These are phyloP conservation scores for Talaromyces proteolyticus DNA, from an alignment of 495 filamentous ascomycete species.

Conservation along the genomic window DNA sequence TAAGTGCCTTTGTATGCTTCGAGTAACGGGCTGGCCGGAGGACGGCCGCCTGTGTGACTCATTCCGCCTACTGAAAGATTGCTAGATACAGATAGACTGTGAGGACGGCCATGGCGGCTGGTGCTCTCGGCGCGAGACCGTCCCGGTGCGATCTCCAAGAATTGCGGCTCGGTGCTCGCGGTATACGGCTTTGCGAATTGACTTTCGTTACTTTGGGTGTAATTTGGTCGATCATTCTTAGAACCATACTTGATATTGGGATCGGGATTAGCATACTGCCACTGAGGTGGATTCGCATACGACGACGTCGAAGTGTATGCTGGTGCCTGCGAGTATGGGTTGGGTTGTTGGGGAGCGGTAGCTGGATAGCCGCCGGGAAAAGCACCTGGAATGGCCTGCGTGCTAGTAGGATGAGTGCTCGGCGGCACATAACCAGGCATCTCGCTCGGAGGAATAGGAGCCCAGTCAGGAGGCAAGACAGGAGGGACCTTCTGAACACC, in stretches of 20 bases:
- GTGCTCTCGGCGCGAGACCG: slow-evolving; percentile 8
- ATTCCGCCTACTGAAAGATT: slow-evolving; percentile 22
- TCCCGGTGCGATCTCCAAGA: slow-evolving; percentile 36
- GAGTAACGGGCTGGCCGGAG: slow-evolving; percentile 76
- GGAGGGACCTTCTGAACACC: slow-evolving; percentile 4
- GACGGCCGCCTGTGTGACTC: slow-evolving; percentile 24
- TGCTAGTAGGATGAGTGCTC: slow-evolving; percentile 19
- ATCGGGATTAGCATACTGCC: slow-evolving; percentile 39
- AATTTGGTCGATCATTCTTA: slow-evolving; percentile 26
- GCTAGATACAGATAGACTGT: slow-evolving; percentile 35
- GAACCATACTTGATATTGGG: slow-evolving; percentile 38
- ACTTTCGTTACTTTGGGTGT: slow-evolving; percentile 9
- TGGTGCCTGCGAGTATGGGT: background rate
- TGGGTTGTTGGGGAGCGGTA: slow-evolving; percentile 12
- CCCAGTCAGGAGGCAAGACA: slow-evolving; percentile 22
- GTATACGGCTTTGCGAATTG: slow-evolving; percentile 17
- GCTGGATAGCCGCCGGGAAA: slow-evolving; percentile 25
- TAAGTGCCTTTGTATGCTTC: slow-evolving; percentile 94
- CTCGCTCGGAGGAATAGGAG: slow-evolving; percentile 33
- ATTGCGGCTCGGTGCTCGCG: slow-evolving; percentile 28
- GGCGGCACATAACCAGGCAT: slow-evolving; percentile 36
- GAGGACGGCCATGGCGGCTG: slow-evolving; percentile 22
- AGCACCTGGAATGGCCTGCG: slow-evolving; percentile 31
- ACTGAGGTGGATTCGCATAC: slow-evolving; percentile 29
- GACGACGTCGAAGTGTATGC: slow-evolving; percentile 11